phyloP scores from a whole-genome alignment of 75 land plant species.

The Pinus albicaulis region DNA sequence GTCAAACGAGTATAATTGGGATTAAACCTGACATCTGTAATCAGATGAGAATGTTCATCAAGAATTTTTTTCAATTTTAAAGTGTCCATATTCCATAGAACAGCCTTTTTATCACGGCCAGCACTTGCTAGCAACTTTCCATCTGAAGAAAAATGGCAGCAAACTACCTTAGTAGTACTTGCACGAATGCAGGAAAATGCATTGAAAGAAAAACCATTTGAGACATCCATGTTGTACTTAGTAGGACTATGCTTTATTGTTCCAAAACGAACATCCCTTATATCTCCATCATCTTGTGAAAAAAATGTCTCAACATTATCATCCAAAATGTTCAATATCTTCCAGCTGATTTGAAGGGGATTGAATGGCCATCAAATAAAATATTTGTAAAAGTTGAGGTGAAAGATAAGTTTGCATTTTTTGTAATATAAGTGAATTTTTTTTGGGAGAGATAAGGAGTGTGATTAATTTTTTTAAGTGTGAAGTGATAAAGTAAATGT shows the following conservation, averaged over 20 bases:
- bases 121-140: constrained; percentile 75
- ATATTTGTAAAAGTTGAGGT: too few species aligned
- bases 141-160: constrained; percentile 82
- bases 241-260: too few species aligned
- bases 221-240: too few species aligned
- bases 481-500: too few species aligned
- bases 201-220: constrained; percentile 35
- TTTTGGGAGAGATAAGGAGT: too few species aligned
- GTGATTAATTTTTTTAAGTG: too few species aligned
- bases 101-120: constrained; percentile 86
- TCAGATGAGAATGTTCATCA: constrained; percentile 75
- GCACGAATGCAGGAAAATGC: constrained; percentile 40
- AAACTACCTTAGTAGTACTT: constrained; percentile 63
- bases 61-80: constrained; percentile 57
- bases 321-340: constrained; percentile 30
- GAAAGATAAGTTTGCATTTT: too few species aligned
- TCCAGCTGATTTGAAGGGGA: too few species aligned
- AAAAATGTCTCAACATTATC: constrained; percentile 98
- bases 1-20: constrained; percentile 78
- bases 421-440: too few species aligned
- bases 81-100: constrained; percentile 81
- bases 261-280: constrained; percentile 38
- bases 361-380: too few species aligned
- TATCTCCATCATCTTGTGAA: constrained; percentile 75
- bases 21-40: constrained; percentile 93